Conservation (phyloP, 2,329 filamentous ascomycete species). For the Albifimbria verrucaria region DNA sequence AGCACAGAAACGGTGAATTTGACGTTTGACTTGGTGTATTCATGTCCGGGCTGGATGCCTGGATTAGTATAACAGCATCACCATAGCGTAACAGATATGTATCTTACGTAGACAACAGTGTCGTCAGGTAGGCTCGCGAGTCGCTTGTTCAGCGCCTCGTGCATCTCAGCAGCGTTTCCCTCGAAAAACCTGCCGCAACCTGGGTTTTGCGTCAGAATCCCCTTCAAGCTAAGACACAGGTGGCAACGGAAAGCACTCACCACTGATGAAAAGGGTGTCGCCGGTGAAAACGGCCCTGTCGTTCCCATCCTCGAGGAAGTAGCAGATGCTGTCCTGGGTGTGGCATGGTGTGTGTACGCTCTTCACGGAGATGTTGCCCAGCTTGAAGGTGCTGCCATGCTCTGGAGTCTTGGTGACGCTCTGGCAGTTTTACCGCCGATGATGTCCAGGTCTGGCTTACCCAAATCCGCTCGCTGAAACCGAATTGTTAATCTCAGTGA, state of each 20-base stretch:
- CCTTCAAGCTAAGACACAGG: background rate
- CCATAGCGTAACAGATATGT: too few species aligned
- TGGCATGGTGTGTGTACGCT: constrained; percentile 96
- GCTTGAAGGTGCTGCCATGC: constrained; percentile 73
- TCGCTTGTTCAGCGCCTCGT: constrained; percentile 84
- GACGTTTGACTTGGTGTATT: constrained; percentile 97
- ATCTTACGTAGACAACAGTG: constrained; percentile 84
- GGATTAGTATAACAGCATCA: too few species aligned
- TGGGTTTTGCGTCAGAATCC: constrained; percentile 28
- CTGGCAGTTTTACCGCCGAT: constrained; percentile 85
- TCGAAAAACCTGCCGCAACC: constrained; percentile 97
- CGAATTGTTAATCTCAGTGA: constrained; percentile 3
- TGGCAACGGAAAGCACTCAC: constrained; percentile 36
- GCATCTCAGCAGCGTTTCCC: constrained; percentile 84
- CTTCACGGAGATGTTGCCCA: constrained; percentile 80
- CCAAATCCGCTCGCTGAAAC: constrained; percentile 39
- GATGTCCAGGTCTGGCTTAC: constrained; percentile 65
- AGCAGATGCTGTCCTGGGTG: constrained; percentile 98
- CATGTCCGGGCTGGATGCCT: constrained; percentile 72
- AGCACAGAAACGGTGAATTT: constrained; percentile 79
- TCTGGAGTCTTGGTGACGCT: constrained; percentile 73
- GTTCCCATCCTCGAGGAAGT: constrained; percentile 77
- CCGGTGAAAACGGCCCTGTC: constrained; percentile 85
- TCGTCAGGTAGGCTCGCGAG: constrained; percentile 81
- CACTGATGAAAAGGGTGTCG: constrained; percentile 92